Evolutionary conservation across 164 flowering plant species (phyloP), one percentile per base, ranked within the genome.

Genomic region (Vitis rotundifolia): DNA sequence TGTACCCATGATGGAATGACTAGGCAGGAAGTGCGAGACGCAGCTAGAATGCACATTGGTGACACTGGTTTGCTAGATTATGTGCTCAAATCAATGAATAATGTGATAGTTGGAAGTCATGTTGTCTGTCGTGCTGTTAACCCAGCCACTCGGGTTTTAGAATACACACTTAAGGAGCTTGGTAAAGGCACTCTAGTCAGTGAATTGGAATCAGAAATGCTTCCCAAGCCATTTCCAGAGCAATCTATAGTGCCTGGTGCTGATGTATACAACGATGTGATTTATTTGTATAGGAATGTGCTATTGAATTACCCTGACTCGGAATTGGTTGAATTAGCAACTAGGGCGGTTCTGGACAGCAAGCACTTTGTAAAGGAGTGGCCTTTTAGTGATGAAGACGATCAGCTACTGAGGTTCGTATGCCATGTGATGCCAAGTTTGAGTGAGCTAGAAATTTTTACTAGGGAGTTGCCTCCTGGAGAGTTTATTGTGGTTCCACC

Each of bases 41-140:
- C 89, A 0, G 97, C 95, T 3, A 73, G 98, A 69, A 67, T 72
- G 52, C 86, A 84, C 49, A 89, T 94, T 26, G 97, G 98, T 4
- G 97, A 94, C 71, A 91, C 97, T 0, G 98, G 98, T 0, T 73
- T 94, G 54, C 84, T 94, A 5, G 98, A 94, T 66, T 87, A 89
- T 71, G 97, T 92, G 0, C 83, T 94, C 11, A 94, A 94, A 52
- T 87, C 90, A 26, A 81, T 94, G 78, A 87, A 88, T 77, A 87
- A 88, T 71, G 88, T 89, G 49, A 71, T 86, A 16, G 86, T 92
- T 9, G 97, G 92, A 9, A 59, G 62, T 52, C 66, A 83, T 26
- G 51, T 94, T 18, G 89, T 94, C n/a, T 73, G 76, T 6, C 90
- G 97, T 8, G 61, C 79, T 0, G 82, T 81, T 28, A 91, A 92